Conservation (phyloP, 345 rosid genomes). For the Salix koriyanagi region DNA sequence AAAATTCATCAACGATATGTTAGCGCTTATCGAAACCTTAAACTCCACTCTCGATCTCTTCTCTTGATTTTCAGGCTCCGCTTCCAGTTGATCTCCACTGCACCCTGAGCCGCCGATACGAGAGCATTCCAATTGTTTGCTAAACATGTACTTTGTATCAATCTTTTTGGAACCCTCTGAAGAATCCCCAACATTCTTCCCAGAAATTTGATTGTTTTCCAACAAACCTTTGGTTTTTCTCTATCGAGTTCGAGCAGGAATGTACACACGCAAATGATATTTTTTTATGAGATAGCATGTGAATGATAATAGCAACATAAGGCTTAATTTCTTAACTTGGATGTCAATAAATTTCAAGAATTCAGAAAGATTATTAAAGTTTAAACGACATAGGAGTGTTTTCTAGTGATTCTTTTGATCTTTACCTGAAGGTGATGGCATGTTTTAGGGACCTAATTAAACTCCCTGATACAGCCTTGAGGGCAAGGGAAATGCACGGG, state of each 20-base stretch:
- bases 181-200: conserved; percentile 17
- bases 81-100: conserved; percentile 9
- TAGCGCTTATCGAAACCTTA: conserved; percentile 28
- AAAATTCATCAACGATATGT: conserved; percentile 38
- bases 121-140: conserved; percentile 22
- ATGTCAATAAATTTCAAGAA: not conserved
- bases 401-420: too few relatives aligned
- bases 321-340: not conserved
- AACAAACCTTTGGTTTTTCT: conserved; percentile 31
- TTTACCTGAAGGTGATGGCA: too few relatives aligned
- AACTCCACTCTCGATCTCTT: conserved; percentile 40
- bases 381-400: too few relatives aligned
- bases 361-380: not conserved
- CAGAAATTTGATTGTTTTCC: conserved; percentile 20
- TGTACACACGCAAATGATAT: not conserved
- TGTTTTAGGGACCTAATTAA: conserved; percentile 39
- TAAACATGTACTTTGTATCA: conserved; percentile 9
- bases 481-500: conserved; percentile 47
- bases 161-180: conserved; percentile 23
- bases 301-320: not conserved
- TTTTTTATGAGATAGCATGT: not conserved
- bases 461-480: conserved; percentile 39
- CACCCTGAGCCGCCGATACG: conserved; percentile 10
- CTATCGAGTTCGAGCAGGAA: not conserved
- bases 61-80: conserved; percentile 36